Conservation (phyloP, 495 filamentous ascomycete genomes). For the Podospora anserina region DNA sequence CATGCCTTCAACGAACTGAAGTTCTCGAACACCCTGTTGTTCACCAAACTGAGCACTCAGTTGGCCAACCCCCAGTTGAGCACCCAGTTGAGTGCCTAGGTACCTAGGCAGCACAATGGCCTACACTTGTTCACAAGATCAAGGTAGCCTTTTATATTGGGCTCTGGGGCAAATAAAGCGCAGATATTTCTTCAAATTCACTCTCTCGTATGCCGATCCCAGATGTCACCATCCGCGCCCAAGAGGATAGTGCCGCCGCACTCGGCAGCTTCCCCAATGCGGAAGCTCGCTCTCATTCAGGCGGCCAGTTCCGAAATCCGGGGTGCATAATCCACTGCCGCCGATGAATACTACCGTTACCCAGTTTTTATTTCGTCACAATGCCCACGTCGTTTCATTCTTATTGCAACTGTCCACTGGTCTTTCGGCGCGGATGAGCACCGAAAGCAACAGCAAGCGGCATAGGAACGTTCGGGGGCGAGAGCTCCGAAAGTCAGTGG, state of each 20-base stretch:
- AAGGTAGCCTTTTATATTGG: no score
- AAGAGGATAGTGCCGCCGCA: background rate
- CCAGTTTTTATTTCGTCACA: background rate
- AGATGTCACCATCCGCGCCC: no score
- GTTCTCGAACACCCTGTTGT: no score
- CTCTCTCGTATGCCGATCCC: no score
- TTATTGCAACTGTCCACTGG: background rate
- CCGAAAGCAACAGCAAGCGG: background rate
- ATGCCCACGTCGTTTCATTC: background rate
- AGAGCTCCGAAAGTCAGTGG: background rate
- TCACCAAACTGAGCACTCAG: no score
- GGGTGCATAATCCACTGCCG: background rate
- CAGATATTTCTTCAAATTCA: no score
- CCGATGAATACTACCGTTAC: background rate
- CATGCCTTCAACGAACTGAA: no score
- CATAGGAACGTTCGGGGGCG: background rate
- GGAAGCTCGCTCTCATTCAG: background rate
- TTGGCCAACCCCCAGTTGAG: no score
- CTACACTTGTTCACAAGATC: no score
- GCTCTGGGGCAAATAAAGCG: no score
- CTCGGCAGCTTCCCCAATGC: background rate
- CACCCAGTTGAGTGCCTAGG: no score
- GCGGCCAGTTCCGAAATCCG: background rate
- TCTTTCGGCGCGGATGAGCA: background rate
- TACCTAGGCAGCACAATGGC: no score